Percentiles rank a stretch among this genome's conserved stretches.
These are phyloP conservation scores for Trametes cinnabarina DNA, from an alignment of 768 basidiomycete genomes.

Conservation along the genomic window DNA sequence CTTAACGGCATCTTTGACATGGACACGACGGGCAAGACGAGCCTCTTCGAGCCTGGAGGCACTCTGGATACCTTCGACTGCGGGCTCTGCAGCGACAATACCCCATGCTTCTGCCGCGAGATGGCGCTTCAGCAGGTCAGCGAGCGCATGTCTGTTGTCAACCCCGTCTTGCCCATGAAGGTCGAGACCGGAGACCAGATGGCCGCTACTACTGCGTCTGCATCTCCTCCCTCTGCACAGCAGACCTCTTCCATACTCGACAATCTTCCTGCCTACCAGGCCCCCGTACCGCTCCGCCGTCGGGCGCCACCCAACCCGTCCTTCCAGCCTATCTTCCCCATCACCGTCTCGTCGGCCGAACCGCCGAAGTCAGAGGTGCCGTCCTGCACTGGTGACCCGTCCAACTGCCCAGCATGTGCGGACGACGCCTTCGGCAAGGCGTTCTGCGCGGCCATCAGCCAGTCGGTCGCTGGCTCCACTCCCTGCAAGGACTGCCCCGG, in stretches of 20 bases:
- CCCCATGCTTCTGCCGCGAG: slow-evolving; percentile 77
- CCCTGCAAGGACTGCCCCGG: slow-evolving; percentile 60
- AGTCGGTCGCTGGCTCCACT: slow-evolving; percentile 50
- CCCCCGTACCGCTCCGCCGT: slow-evolving; percentile 77
- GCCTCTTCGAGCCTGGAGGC: slow-evolving; percentile 24
- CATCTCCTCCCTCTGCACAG: slow-evolving; percentile 25
- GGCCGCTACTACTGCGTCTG: slow-evolving; percentile 16
- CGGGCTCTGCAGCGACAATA: slow-evolving; percentile 70
- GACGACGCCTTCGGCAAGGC: slow-evolving; percentile 86
- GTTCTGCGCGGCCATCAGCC: slow-evolving; percentile 75
- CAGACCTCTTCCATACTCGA: slow-evolving; percentile 62
- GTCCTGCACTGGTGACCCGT: slow-evolving; percentile 80
- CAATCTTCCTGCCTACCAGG: slow-evolving; percentile 75
- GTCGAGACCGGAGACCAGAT: slow-evolving; percentile 27
- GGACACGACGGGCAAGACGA: slow-evolving; percentile 33
- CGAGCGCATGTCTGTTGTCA: slow-evolving; percentile 21
- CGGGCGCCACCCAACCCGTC: slow-evolving; percentile 38
- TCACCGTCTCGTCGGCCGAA: slow-evolving; percentile 32
- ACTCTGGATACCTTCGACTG: slow-evolving; percentile 57
- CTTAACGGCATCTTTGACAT: slow-evolving; percentile 37
- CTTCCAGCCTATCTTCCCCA: slow-evolving; percentile 54
- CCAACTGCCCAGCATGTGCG: slow-evolving; percentile 81
- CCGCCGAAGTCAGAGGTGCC: slow-evolving; percentile 30
- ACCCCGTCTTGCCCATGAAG: slow-evolving; percentile 24
- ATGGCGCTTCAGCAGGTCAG: slow-evolving; percentile 49